Evolutionary conservation across 306 rosid genomes (phyloP).

Genomic region (Prunus kanzakura): DNA sequence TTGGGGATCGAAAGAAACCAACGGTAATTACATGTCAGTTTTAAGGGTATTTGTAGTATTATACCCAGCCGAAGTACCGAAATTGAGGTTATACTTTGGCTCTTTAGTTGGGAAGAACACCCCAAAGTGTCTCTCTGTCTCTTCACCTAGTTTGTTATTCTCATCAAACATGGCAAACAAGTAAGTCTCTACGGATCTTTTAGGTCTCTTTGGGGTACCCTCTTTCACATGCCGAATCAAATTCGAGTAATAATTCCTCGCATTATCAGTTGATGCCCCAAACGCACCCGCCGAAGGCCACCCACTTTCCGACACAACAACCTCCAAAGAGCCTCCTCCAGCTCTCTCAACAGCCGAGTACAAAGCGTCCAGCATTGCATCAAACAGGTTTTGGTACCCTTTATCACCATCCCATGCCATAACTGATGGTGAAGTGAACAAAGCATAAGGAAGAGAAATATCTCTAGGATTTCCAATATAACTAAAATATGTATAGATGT

Average conservation of each 20-base stretch:
- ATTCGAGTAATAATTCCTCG: constrained; percentile 40
- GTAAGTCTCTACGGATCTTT: constrained; percentile 33
- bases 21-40: constrained; percentile 19
- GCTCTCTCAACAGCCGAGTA: constrained; percentile 55
- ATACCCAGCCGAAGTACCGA: constrained; percentile 10
- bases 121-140: constrained; percentile 36
- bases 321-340: constrained; percentile 42
- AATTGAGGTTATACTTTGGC: constrained; percentile 27
- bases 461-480: constrained; percentile 35
- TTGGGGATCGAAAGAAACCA: too few relatives aligned
- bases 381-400: constrained; percentile 55
- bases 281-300: constrained; percentile 65
- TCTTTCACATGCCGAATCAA: constrained; percentile 46
- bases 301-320: constrained; percentile 66
- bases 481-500: constrained; percentile 61
- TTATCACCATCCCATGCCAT: constrained; percentile 34
- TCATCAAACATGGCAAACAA: constrained; percentile 42
- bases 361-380: constrained; percentile 1
- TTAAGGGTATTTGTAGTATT: constrained; percentile 13
- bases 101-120: constrained; percentile 30
- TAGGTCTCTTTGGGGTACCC: constrained; percentile 65
- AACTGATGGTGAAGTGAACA: constrained; percentile 51
- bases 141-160: constrained; percentile 24
- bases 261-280: constrained; percentile 45
- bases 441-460: constrained; percentile 53